Evolutionary conservation across 2,329 filamentous ascomycete genomes (phyloP).

Genomic region (Beauveria brongniartii): DNA sequence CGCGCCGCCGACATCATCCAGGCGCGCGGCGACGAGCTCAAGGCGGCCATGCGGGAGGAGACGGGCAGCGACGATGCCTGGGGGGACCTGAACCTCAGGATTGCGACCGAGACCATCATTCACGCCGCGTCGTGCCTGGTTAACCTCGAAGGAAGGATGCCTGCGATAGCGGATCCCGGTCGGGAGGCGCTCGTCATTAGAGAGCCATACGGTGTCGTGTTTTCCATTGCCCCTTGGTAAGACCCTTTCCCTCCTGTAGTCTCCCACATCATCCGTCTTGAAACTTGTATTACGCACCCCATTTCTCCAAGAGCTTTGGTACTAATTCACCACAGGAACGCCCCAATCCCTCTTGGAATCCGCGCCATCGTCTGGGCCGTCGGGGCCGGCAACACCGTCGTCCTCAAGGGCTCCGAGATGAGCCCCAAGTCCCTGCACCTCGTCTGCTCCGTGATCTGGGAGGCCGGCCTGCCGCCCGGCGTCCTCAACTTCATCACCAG

Average conservation of each 20-base stretch:
- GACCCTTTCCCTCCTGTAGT: not conserved
- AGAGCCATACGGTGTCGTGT: constrained; percentile 22
- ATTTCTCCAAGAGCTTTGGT: not conserved
- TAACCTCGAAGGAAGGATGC: constrained; percentile 30
- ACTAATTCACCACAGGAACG: constrained; percentile 32
- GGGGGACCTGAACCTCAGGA: constrained; percentile 31
- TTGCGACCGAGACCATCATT: constrained; percentile 29
- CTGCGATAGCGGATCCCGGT: constrained; percentile 22
- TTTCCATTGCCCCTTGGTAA: constrained; percentile 24
- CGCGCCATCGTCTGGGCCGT: constrained; percentile 50
- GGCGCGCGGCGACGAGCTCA: constrained; percentile 50
- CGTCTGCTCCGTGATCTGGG: constrained; percentile 52
- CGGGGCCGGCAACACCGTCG: constrained; percentile 61
- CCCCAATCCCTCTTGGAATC: constrained; percentile 41
- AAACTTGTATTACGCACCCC: too few species aligned
- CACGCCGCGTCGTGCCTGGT: constrained; percentile 37
- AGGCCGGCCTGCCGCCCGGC: constrained; percentile 65
- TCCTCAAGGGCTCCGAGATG: constrained; percentile 62
- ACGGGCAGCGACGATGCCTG: constrained; percentile 32
- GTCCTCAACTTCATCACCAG: constrained; percentile 60
- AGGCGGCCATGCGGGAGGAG: constrained; percentile 47
- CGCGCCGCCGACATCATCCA: constrained; percentile 60
- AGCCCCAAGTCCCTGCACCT: constrained; percentile 53
- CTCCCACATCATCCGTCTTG: not conserved
- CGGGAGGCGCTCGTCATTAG: constrained; percentile 26